These are phyloP conservation scores for Hypoxylon crocopeplum DNA, from an alignment of 495 filamentous ascomycete genomes.

Conservation along the genomic window DNA sequence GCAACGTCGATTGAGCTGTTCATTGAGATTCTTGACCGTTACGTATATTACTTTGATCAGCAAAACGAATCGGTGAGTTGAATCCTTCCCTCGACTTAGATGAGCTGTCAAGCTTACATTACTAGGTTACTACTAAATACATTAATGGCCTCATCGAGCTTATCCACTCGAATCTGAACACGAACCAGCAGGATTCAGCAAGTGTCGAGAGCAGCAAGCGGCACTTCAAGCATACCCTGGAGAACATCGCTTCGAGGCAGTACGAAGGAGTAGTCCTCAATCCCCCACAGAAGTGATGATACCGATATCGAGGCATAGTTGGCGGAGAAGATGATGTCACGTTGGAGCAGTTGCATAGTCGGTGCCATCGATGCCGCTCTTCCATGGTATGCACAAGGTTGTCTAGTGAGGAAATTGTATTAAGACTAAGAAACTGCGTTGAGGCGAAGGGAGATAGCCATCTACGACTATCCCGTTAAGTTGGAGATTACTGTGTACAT, in stretches of 20 bases:
- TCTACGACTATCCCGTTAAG: neutral
- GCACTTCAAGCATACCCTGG: slow-evolving; percentile 93
- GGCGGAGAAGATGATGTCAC: too few species aligned
- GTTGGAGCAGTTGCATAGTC: neutral
- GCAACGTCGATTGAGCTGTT: slow-evolving; percentile 97
- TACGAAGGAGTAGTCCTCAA: slow-evolving; percentile 89
- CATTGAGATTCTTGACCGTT: slow-evolving; percentile 96
- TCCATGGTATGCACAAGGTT: neutral
- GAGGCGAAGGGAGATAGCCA: neutral
- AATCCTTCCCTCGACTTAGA: neutral
- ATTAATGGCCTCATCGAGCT: slow-evolving; percentile 97
- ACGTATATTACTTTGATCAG: slow-evolving; percentile 99
- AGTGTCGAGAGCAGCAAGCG: slow-evolving; percentile 83
- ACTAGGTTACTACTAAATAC: slow-evolving; percentile 92
- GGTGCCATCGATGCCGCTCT: neutral
- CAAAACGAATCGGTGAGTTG: slow-evolving; percentile 90
- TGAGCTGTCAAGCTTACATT: neutral
- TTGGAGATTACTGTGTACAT: slow-evolving; percentile 39
- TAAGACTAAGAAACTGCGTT: neutral
- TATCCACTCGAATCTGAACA: slow-evolving; percentile 88
- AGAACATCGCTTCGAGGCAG: slow-evolving; percentile 87
- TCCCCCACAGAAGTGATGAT: slow-evolving; percentile 65
- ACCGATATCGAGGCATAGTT: neutral
- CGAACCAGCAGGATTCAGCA: slow-evolving; percentile 80
- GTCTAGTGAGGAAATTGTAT: slow-evolving; percentile 17